A percentile compares a stretch with the other conserved stretches of the same genome.
Evolutionary conservation across 495 filamentous ascomycete genomes (phyloP).

Genomic region (Cudoniella acicularis): DNA sequence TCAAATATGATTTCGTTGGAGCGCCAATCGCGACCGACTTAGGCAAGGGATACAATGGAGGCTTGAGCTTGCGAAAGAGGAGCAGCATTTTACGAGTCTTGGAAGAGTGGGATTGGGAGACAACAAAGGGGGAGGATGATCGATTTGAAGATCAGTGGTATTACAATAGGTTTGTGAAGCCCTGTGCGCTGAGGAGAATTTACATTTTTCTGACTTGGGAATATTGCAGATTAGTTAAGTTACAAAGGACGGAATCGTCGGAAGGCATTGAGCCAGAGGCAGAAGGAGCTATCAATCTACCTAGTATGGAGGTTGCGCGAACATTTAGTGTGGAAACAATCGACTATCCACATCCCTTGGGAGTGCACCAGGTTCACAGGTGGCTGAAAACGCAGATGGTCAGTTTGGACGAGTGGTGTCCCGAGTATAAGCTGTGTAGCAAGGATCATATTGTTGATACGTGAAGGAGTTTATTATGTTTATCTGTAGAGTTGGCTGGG

Average conservation of each 20-base stretch:
- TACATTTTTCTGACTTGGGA: not conserved
- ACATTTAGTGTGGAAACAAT: slow-evolving; percentile 24
- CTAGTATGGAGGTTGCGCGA: slow-evolving; percentile 18
- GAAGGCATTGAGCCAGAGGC: slow-evolving; percentile 11
- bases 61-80: slow-evolving; percentile 30
- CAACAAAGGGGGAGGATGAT: slow-evolving; percentile 15
- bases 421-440: slow-evolving; percentile 23
- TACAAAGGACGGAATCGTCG: slow-evolving; percentile 11
- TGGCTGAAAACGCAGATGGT: slow-evolving; percentile 15
- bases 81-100: slow-evolving; percentile 26
- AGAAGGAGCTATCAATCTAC: slow-evolving; percentile 18
- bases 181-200: not conserved
- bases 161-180: slow-evolving; percentile 16
- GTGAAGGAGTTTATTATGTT: not conserved
- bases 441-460: slow-evolving; percentile 11
- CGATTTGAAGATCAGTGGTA: slow-evolving; percentile 33
- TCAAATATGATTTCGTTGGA: slow-evolving; percentile 30
- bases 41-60: slow-evolving; percentile 31
- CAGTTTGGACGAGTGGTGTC: slow-evolving; percentile 24
- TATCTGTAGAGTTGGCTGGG: not conserved
- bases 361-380: slow-evolving; percentile 23
- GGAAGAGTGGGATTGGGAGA: slow-evolving; percentile 22
- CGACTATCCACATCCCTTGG: slow-evolving; percentile 23
- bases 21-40: slow-evolving; percentile 20
- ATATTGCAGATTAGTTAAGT: not conserved